Evolutionary conservation across 1,284 basidiomycete species (phyloP).

Genomic region (Pseudozyma hubeiensis): DNA sequence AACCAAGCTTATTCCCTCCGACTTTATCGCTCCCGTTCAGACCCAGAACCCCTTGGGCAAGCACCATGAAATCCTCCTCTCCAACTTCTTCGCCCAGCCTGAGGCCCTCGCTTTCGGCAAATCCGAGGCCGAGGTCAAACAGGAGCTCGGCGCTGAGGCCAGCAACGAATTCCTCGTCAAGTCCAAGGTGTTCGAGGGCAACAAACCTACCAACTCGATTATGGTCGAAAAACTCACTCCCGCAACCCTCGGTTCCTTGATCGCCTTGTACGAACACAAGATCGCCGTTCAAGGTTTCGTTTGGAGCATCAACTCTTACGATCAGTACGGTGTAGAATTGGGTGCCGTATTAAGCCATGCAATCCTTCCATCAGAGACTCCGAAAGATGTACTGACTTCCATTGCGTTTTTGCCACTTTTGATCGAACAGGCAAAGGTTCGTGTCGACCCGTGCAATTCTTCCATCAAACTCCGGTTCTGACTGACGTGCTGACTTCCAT

Average conservation of each 20-base stretch:
- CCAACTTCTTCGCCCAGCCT: slow-evolving; percentile 98
- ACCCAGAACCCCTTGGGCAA: slow-evolving; percentile 88
- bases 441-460: too few species aligned
- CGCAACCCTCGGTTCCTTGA: slow-evolving; percentile 85
- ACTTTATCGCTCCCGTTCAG: slow-evolving; percentile 94
- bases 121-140: slow-evolving; percentile 85
- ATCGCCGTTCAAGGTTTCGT: slow-evolving; percentile 96
- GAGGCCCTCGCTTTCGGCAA: slow-evolving; percentile 94
- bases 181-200: slow-evolving; percentile 97
- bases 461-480: too few species aligned
- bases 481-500: background rate
- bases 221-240: slow-evolving; percentile 93
- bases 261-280: slow-evolving; percentile 98
- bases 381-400: background rate
- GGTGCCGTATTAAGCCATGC: slow-evolving; percentile 78
- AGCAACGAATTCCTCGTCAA: slow-evolving; percentile 86
- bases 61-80: slow-evolving; percentile 96
- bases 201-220: slow-evolving; percentile 96
- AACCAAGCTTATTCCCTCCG: slow-evolving; percentile 78
- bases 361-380: background rate
- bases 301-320: slow-evolving; percentile 98
- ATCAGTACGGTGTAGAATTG: slow-evolving; percentile 75
- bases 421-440: too few species aligned
- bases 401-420: too few species aligned
- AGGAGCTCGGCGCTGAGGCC: slow-evolving; percentile 80